Evolutionary conservation across 805 yeast genomes (phyloP).

Genomic region (Nakazawaea wyomingensis): DNA sequence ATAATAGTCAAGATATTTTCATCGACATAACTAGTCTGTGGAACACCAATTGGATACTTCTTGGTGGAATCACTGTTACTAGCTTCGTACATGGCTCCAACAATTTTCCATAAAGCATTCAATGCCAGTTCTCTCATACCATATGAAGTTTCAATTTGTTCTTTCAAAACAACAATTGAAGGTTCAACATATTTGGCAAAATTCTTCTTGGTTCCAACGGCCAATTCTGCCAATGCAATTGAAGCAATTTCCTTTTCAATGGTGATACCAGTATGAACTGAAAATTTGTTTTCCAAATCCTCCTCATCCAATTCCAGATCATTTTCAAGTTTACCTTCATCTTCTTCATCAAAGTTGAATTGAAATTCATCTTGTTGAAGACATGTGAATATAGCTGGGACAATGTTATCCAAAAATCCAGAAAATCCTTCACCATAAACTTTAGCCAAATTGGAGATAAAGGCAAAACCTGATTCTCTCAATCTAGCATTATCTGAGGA

Average conservation of each 20-base stretch:
- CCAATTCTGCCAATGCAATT: conserved; percentile 83
- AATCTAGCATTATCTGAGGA: conserved; percentile 75
- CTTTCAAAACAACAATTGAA: conserved; percentile 55
- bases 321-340: conserved; percentile 40
- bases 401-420: conserved; percentile 73
- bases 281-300: conserved; percentile 64
- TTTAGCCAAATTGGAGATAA: conserved; percentile 89
- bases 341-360: conserved; percentile 50
- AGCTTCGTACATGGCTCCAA: conserved; percentile 59
- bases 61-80: conserved; percentile 41
- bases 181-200: conserved; percentile 75
- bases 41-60: conserved; percentile 59
- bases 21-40: conserved; percentile 55
- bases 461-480: conserved; percentile 92
- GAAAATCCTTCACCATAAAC: conserved; percentile 90
- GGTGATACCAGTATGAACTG: conserved; percentile 91
- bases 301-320: conserved; percentile 54
- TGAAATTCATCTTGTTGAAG: conserved; percentile 84
- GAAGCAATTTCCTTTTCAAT: conserved; percentile 95
- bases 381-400: conserved; percentile 81
- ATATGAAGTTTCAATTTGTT: conserved; percentile 79
- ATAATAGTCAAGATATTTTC: conserved; percentile 53
- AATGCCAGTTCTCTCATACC: conserved; percentile 89
- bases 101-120: conserved; percentile 76
- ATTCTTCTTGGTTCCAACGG: conserved; percentile 76